Evolutionary conservation across 352 stramenopile genomes (phyloP).

Genomic region (Pythium aquatile): DNA sequence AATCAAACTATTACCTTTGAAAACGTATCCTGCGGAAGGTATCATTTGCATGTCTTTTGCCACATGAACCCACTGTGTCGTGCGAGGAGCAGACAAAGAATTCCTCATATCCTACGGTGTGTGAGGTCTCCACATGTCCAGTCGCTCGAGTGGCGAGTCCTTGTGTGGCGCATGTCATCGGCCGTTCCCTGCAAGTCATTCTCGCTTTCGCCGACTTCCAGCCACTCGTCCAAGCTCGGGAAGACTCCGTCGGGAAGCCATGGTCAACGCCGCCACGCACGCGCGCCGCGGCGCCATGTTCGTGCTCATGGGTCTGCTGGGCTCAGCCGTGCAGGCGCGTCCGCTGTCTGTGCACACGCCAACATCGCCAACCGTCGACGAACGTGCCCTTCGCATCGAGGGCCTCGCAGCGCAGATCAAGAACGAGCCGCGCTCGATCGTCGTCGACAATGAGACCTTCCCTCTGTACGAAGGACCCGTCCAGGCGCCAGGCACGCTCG

Average conservation of each 20-base stretch:
- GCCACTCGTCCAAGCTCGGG: neutral
- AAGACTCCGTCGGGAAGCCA: neutral
- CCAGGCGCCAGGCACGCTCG: slow-evolving; percentile 8
- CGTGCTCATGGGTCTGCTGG: neutral
- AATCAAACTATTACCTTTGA: neutral
- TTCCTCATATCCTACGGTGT: neutral
- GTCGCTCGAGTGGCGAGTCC: neutral
- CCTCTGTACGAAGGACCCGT: slow-evolving; percentile 12
- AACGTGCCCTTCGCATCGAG: slow-evolving; percentile 11
- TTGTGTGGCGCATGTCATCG: neutral
- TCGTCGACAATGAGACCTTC: slow-evolving; percentile 6
- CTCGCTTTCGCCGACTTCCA: neutral
- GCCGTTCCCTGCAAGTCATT: neutral
- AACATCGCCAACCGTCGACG: neutral
- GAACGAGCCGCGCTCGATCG: slow-evolving; percentile 14
- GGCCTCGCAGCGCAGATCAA: slow-evolving; percentile 13
- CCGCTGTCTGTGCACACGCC: slow-evolving; percentile 5
- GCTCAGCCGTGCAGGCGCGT: neutral
- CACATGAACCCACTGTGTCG: neutral
- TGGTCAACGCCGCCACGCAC: neutral
- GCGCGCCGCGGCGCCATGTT: neutral
- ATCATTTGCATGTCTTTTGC: neutral
- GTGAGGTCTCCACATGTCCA: neutral
- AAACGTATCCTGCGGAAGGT: neutral
- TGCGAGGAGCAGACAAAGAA: neutral